These are phyloP conservation scores for Blastocystis sp. DNA, from an alignment of 352 stramenopile species.

Conservation along the genomic window DNA sequence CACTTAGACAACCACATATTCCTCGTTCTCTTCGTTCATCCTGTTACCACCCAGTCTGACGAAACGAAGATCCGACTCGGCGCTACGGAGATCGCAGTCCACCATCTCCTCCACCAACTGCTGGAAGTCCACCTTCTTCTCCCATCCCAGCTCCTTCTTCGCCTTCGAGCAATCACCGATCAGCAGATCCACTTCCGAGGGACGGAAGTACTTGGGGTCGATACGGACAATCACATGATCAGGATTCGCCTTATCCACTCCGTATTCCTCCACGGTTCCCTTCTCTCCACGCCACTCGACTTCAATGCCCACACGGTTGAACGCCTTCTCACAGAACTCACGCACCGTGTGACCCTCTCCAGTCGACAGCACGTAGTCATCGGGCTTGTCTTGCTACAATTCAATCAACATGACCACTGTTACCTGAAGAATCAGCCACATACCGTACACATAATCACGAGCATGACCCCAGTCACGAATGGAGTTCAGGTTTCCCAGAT, in stretches of 20 bases:
- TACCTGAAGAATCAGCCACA: conserved; percentile 94
- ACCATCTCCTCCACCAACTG: conserved; percentile 91
- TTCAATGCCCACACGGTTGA: conserved; percentile 72
- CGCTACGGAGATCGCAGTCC: background rate
- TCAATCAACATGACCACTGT: background rate
- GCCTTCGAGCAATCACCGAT: conserved; percentile 86
- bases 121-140: conserved; percentile 77
- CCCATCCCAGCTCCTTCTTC: conserved; percentile 77
- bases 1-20: background rate
- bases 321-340: conserved; percentile 91
- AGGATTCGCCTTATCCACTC: conserved; percentile 67
- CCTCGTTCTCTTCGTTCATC: conserved; percentile 23
- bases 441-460: conserved; percentile 92
- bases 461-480: conserved; percentile 96
- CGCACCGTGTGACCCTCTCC: conserved; percentile 91
- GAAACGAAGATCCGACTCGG: conserved; percentile 22
- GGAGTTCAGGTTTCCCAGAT: conserved; percentile 89
- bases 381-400: conserved; percentile 66
- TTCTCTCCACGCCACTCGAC: conserved; percentile 64
- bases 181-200: conserved; percentile 90
- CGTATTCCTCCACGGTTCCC: conserved; percentile 80
- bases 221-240: conserved; percentile 80
- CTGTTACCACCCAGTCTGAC: background rate
- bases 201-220: conserved; percentile 90
- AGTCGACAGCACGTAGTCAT: conserved; percentile 83